Percentiles rank a stretch among this genome's conserved stretches.
Evolutionary conservation across 768 basidiomycete species (phyloP).

Genomic region (Macrolepiota fuliginosa): DNA sequence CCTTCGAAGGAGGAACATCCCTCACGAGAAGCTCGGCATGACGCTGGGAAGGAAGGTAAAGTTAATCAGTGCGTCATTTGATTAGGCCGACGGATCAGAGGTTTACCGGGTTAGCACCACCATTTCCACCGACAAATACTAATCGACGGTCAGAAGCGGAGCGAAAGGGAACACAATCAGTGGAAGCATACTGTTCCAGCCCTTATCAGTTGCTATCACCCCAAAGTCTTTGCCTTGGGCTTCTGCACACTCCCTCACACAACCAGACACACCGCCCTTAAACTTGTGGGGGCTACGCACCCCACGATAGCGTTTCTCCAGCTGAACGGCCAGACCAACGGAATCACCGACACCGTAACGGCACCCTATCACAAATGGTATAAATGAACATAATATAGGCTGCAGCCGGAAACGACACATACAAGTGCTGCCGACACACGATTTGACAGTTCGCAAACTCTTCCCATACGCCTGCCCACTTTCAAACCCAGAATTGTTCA

Average conservation of each 20-base stretch:
- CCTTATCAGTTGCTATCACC: conserved; percentile 73
- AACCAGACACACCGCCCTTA: conserved; percentile 76
- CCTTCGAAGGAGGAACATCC: conserved; percentile 62
- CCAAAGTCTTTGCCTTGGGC: conserved; percentile 73
- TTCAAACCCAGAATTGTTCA: conserved; percentile 66
- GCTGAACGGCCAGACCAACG: conserved; percentile 67
- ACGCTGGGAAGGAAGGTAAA: conserved; percentile 29
- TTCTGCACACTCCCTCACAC: conserved; percentile 75
- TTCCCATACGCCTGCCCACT: conserved; percentile 77
- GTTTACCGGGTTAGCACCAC: conserved; percentile 49
- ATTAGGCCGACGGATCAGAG: not conserved
- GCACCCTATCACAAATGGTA: conserved; percentile 36
- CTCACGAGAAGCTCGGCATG: conserved; percentile 66
- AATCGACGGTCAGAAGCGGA: not conserved
- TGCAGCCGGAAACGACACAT: not conserved
- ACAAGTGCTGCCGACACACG: conserved; percentile 69
- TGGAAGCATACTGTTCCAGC: conserved; percentile 56
- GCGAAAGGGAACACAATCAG: not conserved
- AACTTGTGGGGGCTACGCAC: conserved; percentile 71
- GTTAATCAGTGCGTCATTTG: not conserved
- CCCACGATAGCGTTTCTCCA: conserved; percentile 73
- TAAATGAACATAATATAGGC: not conserved
- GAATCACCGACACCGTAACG: conserved; percentile 74
- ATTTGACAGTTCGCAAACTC: conserved; percentile 71
- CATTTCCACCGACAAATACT: conserved; percentile 71